These are phyloP conservation scores for Carex pumila DNA, from an alignment of 176 grass and related monocot species.

Conservation along the genomic window DNA sequence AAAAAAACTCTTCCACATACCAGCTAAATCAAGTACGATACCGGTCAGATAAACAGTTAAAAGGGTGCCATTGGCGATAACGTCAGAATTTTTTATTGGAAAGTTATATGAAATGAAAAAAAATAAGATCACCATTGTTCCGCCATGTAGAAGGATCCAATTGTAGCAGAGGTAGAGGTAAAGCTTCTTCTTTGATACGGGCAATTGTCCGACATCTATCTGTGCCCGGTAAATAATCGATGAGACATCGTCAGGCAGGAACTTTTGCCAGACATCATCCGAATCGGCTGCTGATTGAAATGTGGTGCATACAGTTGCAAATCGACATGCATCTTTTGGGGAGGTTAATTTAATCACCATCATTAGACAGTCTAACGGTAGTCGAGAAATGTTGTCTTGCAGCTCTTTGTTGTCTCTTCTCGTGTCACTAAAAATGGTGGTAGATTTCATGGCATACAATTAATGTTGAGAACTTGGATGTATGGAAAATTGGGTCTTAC, in stretches of 20 bases:
- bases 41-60: too few relatives aligned
- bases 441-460: neutral
- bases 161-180: constrained; percentile 17
- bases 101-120: too few relatives aligned
- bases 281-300: constrained; percentile 9
- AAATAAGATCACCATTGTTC: constrained; percentile 6
- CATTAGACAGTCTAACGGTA: neutral
- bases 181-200: constrained; percentile 11
- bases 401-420: neutral
- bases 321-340: constrained; percentile 7
- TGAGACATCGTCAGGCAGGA: constrained; percentile 4
- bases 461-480: too few relatives aligned
- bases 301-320: constrained; percentile 8
- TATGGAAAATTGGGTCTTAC: too few relatives aligned
- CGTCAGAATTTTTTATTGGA: too few relatives aligned
- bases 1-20: too few relatives aligned
- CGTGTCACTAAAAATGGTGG: neutral
- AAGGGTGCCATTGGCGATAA: too few relatives aligned
- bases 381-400: neutral
- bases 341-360: constrained; percentile 2
- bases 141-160: constrained; percentile 16
- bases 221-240: constrained; percentile 4
- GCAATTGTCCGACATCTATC: neutral
- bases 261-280: constrained; percentile 8
- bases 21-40: too few relatives aligned